Base-by-base conservation (phyloP, 2,329 filamentous ascomycete species). In the Xylariomycetidae sp. region DNA sequence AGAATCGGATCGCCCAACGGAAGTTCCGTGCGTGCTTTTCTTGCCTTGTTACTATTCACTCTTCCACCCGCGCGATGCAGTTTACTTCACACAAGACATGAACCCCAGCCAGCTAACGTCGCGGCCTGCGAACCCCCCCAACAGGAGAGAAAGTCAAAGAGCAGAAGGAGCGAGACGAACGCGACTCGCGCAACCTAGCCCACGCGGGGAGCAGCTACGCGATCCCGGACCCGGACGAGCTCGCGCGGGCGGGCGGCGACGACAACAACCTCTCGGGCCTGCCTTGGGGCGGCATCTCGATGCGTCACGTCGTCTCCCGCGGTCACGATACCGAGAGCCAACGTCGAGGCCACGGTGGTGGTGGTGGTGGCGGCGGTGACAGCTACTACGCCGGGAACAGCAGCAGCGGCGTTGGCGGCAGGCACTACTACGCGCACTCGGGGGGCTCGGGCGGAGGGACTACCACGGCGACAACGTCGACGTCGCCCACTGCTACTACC, bases 1-100 rank as follows among this genome's bases (percentile, higher is more conserved):
- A 88, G 56, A 88, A 88, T 54, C 74, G 82, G 34, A 74, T 87
- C 40, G 83, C 83, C 2, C 84, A 88, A 51, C 71, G 83, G 45
- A 86, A 86, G 49, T 88, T 86, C 47, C 72, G 84, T 88, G 70
- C 51, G 80, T 64, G 14, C 49, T 11, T n/a, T n/a, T n/a, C n/a
- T n/a, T n/a, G n/a, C n/a, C n/a, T n/a, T n/a, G n/a, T n/a, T n/a
- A n/a, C n/a, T n/a, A n/a, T n/a, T n/a, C n/a, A n/a, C n/a, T n/a
- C n/a, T n/a, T n/a, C n/a, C n/a, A n/a, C n/a, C n/a, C n/a, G n/a
- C n/a, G n/a, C n/a, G n/a, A n/a, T n/a, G n/a, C n/a, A n/a, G n/a
- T n/a, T n/a, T n/a, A n/a, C n/a, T n/a, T n/a, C n/a, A n/a, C n/a
- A n/a, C n/a, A n/a, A n/a, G n/a, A n/a, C n/a, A n/a, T n/a, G n/a